Base-by-base conservation (phyloP, 148 eudicot genomes). In the Polygonum aviculare region DNA sequence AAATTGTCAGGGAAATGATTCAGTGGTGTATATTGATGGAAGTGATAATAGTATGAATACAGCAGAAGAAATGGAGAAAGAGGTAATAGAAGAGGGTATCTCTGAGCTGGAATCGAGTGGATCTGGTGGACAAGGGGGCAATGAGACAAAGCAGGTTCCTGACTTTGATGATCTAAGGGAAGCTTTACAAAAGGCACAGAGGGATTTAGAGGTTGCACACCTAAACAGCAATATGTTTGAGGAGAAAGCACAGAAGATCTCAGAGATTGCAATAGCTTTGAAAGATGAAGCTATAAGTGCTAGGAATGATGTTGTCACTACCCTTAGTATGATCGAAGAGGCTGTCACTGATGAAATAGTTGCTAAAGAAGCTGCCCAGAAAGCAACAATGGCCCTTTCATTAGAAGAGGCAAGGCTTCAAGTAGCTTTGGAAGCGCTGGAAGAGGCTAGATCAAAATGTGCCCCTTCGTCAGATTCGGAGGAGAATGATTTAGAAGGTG, bases 331-430 rank as follows among this genome's bases (percentile, higher is more conserved):
- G 76, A 83, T 95, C 72, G 84, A 89, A 81, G 96, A 88, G 78
- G 73, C 91, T 76, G 78, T 81, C 67, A 74, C 79, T 77, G 90
- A 93, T 79, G 99, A 95, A 86, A 51, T 75, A 78, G 52, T 78
- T 80, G 96, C 89, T 36, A 90, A 85, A 83, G 97, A 90, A 80
- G 82, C 84, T 82, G 87, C 92, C 80, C 89, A 92, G 83, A 89
- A 84, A 79, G 99, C 96, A 12, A 89, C 84, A 40, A 81, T 85
- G 86, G 93, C 89, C 60, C 88, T 95, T 82, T 92, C 97, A 83
- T 86, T 88, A 81, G 94, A 97, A 0, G 96, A 92, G 76, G 94
- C 91, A 33, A 89, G 93, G 83, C 88, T 89, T 79, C 97, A 89
- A 74, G 88, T 85, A 77, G 91, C 91, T 5, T 6, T 78, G 74